Percentiles rank a stretch among this genome's conserved stretches.
Conservation (phyloP, 2,329 filamentous ascomycete species). For the Epichloe aotearoae region DNA sequence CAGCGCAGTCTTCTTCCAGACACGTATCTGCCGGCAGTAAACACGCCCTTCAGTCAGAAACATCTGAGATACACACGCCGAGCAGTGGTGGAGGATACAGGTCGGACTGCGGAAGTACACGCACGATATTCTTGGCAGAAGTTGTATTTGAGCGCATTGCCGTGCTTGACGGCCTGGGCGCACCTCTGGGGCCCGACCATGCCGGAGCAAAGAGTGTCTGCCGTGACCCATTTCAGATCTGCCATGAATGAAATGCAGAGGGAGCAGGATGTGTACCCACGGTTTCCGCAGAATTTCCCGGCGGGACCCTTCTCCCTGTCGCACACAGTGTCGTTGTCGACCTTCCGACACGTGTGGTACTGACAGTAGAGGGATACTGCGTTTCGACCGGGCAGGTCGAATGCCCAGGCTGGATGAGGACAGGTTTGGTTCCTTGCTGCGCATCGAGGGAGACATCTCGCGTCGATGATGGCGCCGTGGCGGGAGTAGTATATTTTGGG, state of each 20-base stretch:
- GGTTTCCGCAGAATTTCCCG: neutral
- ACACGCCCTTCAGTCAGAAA: too few relatives aligned
- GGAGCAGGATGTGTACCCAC: neutral
- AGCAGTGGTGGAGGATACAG: too few relatives aligned
- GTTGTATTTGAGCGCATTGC: neutral
- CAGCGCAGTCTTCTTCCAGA: neutral
- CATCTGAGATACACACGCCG: too few relatives aligned
- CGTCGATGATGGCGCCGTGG: neutral
- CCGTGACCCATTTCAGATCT: too few relatives aligned
- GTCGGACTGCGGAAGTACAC: neutral
- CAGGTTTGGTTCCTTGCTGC: neutral
- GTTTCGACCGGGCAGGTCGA: neutral
- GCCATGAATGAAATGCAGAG: neutral
- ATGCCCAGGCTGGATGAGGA: neutral
- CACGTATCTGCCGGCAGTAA: neutral
- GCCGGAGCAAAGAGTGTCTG: neutral
- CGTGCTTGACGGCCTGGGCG: neutral
- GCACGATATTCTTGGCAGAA: constrained; percentile 1
- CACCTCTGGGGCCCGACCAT: neutral
- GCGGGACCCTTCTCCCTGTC: neutral
- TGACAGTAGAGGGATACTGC: constrained; percentile 1
- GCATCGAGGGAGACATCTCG: neutral
- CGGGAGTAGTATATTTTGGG: neutral
- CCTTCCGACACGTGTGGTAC: constrained; percentile 2
- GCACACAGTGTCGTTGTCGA: neutral